Conservation (phyloP, 1,284 basidiomycete species). For the Heterobasidion occidentale region DNA sequence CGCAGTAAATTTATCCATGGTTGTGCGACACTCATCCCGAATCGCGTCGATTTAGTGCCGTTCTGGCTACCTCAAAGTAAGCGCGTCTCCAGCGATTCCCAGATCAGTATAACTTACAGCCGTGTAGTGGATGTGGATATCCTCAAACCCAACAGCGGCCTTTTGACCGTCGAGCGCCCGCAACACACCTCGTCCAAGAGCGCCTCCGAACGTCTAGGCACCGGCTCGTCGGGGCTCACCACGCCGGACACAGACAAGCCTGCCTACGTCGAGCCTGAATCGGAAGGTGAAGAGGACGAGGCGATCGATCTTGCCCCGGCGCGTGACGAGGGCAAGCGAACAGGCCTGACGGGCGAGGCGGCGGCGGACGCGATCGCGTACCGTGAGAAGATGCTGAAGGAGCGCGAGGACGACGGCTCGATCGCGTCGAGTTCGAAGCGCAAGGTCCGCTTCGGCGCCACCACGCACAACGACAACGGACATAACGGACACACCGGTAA, state of each 20-base stretch:
- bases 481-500: neutral
- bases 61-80: slow-evolving; percentile 97
- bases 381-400: slow-evolving; percentile 72
- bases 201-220: slow-evolving; percentile 22
- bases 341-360: slow-evolving; percentile 64
- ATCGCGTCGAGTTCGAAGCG: neutral
- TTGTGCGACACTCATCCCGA: slow-evolving; percentile 87
- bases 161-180: slow-evolving; percentile 75
- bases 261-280: slow-evolving; percentile 77
- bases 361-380: slow-evolving; percentile 76
- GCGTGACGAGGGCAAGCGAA: slow-evolving; percentile 71
- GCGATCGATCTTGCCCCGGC: slow-evolving; percentile 61
- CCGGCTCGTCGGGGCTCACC: slow-evolving; percentile 37
- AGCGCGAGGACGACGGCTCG: slow-evolving; percentile 20
- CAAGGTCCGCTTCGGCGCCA: neutral
- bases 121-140: slow-evolving; percentile 85
- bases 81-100: neutral
- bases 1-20: slow-evolving; percentile 97
- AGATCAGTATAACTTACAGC: neutral
- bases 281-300: slow-evolving; percentile 88
- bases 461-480: neutral
- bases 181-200: slow-evolving; percentile 31
- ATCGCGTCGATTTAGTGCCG: slow-evolving; percentile 95
- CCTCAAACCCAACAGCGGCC: slow-evolving; percentile 77
- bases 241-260: slow-evolving; percentile 38